These are phyloP conservation scores for Tulasnella sp. DNA, from an alignment of 768 basidiomycete species.

Conservation along the genomic window DNA sequence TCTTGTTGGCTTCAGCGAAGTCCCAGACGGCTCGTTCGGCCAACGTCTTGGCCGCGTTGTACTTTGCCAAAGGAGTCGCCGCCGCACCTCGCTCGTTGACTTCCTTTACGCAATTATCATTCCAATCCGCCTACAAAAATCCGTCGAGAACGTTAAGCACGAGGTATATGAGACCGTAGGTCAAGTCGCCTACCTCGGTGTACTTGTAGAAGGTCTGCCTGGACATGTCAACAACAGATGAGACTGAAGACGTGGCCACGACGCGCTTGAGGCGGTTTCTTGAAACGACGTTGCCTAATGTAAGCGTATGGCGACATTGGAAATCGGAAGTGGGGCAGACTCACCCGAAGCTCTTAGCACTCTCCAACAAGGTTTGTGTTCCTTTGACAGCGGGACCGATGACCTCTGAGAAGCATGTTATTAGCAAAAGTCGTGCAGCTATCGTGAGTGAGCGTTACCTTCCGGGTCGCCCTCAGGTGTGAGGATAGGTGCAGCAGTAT, in stretches of 20 bases:
- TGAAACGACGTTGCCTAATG: background rate
- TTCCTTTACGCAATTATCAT: slow-evolving; percentile 31
- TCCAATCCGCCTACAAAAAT: slow-evolving; percentile 35
- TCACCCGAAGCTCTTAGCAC: slow-evolving; percentile 36
- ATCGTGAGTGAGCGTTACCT: background rate
- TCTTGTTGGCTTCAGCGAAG: slow-evolving; percentile 30
- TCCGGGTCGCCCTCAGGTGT: slow-evolving; percentile 15
- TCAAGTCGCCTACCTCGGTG: background rate
- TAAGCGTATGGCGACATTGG: background rate
- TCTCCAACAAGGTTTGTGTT: slow-evolving; percentile 38
- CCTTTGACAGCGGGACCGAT: slow-evolving; percentile 41
- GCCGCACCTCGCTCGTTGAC: slow-evolving; percentile 34
- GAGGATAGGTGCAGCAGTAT: slow-evolving; percentile 32
- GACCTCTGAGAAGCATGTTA: background rate
- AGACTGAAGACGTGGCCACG: slow-evolving; percentile 42
- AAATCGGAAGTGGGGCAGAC: slow-evolving; percentile 29
- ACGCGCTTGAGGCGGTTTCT: slow-evolving; percentile 37
- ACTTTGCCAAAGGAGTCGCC: slow-evolving; percentile 32
- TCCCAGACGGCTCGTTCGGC: slow-evolving; percentile 30
- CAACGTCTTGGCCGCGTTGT: slow-evolving; percentile 32
- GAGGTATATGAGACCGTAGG: background rate
- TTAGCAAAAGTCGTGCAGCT: background rate
- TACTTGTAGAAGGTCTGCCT: slow-evolving; percentile 1
- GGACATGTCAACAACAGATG: slow-evolving; percentile 34
- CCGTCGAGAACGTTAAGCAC: slow-evolving; percentile 1